phyloP scores from a whole-genome alignment of 495 filamentous ascomycete genomes.

The Penicillium cinerascens region DNA sequence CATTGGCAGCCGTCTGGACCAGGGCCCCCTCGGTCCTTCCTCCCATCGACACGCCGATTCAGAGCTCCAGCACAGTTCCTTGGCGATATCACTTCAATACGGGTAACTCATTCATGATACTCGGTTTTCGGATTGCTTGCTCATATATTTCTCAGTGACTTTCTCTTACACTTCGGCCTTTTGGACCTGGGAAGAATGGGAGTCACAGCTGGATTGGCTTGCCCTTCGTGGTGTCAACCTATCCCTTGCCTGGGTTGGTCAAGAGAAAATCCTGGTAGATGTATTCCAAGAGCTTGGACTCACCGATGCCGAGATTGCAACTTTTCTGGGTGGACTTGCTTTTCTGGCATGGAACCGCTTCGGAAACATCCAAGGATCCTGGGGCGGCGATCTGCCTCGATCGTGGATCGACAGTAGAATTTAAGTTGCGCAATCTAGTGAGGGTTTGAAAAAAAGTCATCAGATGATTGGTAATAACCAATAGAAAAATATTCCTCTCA shows the following conservation, averaged over 20 bases:
- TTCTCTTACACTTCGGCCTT: conserved; percentile 54
- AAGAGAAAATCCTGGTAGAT: conserved; percentile 49
- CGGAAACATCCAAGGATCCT: conserved; percentile 53
- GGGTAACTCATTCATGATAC: conserved; percentile 10
- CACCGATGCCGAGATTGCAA: conserved; percentile 39
- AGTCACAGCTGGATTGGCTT: conserved; percentile 53
- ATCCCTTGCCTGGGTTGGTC: conserved; percentile 51
- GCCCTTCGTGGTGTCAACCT: conserved; percentile 51
- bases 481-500: too few relatives aligned
- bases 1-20: conserved; percentile 26
- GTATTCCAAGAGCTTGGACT: conserved; percentile 48
- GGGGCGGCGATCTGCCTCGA: conserved; percentile 41
- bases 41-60: conserved; percentile 8
- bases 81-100: conserved; percentile 55
- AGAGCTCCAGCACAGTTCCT: conserved; percentile 40
- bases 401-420: conserved; percentile 40
- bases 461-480: not conserved
- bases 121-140: not conserved
- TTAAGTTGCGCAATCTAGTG: not conserved
- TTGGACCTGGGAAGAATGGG: conserved; percentile 55
- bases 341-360: conserved; percentile 57
- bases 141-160: conserved; percentile 31
- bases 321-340: conserved; percentile 48
- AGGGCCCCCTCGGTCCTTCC: conserved; percentile 16
- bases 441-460: not conserved